Evolutionary conservation across 768 basidiomycete genomes (phyloP).

Genomic region (Hypsizygus marmoreus): DNA sequence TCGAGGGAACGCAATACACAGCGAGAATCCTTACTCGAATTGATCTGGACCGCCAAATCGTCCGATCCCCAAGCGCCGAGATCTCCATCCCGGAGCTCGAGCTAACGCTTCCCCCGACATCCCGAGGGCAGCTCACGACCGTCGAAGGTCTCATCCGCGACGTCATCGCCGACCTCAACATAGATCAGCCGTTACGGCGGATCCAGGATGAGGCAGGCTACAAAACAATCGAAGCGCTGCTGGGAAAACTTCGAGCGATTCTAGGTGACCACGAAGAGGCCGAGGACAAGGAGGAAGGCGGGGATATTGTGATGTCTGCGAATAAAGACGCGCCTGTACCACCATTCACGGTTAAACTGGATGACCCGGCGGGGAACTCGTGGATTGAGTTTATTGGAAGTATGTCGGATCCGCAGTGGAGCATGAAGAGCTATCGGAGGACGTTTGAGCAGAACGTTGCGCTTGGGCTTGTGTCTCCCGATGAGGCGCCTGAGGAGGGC

Average conservation of each 20-base stretch:
- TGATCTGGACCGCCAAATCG: constrained; percentile 91
- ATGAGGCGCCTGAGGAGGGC: constrained; percentile 33
- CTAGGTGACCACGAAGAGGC: constrained; percentile 61
- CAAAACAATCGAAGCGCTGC: constrained; percentile 70
- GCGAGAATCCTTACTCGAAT: constrained; percentile 68
- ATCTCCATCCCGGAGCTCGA: constrained; percentile 86
- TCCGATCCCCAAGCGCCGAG: constrained; percentile 83
- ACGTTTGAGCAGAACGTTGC: constrained; percentile 78
- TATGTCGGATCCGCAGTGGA: constrained; percentile 94
- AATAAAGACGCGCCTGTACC: constrained; percentile 56
- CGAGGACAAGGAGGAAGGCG: constrained; percentile 36
- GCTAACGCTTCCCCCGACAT: constrained; percentile 83
- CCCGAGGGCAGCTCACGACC: constrained; percentile 92
- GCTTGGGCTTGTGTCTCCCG: constrained; percentile 68
- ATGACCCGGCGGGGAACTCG: constrained; percentile 96
- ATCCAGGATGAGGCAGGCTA: constrained; percentile 76
- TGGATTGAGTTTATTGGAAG: constrained; percentile 89
- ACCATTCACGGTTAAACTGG: constrained; percentile 79
- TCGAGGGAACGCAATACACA: constrained; percentile 83
- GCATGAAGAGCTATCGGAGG: constrained; percentile 77
- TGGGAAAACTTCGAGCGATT: constrained; percentile 65
- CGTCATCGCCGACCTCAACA: constrained; percentile 74
- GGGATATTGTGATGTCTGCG: constrained; percentile 28
- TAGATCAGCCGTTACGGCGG: constrained; percentile 82
- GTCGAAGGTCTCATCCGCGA: constrained; percentile 91